Conservation (phyloP, 2,329 filamentous ascomycete genomes). For the Sordariomycetes sp. region DNA sequence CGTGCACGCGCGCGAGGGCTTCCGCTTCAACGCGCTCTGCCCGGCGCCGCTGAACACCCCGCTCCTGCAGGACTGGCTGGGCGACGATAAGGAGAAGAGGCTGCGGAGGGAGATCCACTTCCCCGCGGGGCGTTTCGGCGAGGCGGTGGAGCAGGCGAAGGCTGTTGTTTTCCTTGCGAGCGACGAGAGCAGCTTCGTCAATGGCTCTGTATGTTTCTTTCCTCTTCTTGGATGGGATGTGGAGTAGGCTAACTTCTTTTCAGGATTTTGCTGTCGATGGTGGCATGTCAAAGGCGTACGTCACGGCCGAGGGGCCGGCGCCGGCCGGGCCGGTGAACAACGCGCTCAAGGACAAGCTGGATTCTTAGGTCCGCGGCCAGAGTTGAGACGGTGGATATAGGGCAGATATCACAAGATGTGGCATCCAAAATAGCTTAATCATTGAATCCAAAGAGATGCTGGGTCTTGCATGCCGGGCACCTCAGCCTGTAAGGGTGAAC, state of each 20-base stretch:
- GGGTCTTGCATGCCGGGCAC: neutral
- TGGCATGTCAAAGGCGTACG: slow-evolving; percentile 50
- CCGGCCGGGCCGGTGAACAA: slow-evolving; percentile 47
- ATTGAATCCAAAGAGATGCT: neutral
- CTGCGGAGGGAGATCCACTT: slow-evolving; percentile 65
- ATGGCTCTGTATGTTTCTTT: slow-evolving; percentile 33
- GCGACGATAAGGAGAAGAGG: slow-evolving; percentile 60
- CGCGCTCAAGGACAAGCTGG: slow-evolving; percentile 30
- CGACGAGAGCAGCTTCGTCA: slow-evolving; percentile 66
- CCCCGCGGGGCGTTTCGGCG: slow-evolving; percentile 63
- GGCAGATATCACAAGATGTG: neutral
- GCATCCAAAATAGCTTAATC: neutral
- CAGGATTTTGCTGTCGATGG: slow-evolving; percentile 63
- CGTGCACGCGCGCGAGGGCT: slow-evolving; percentile 81
- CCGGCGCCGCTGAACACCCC: slow-evolving; percentile 87
- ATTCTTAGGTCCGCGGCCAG: neutral
- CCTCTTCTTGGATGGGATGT: neutral
- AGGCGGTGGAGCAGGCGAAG: slow-evolving; percentile 67
- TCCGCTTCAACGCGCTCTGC: slow-evolving; percentile 83
- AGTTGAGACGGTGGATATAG: neutral
- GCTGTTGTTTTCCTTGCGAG: slow-evolving; percentile 65
- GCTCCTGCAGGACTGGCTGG: slow-evolving; percentile 66
- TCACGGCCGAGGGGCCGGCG: slow-evolving; percentile 14
- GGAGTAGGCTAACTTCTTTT: neutral
- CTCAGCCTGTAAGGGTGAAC: too few species aligned